phyloP scores from a whole-genome alignment of 176 grass and related monocot species.

The Dendrocalamus sinicus region DNA sequence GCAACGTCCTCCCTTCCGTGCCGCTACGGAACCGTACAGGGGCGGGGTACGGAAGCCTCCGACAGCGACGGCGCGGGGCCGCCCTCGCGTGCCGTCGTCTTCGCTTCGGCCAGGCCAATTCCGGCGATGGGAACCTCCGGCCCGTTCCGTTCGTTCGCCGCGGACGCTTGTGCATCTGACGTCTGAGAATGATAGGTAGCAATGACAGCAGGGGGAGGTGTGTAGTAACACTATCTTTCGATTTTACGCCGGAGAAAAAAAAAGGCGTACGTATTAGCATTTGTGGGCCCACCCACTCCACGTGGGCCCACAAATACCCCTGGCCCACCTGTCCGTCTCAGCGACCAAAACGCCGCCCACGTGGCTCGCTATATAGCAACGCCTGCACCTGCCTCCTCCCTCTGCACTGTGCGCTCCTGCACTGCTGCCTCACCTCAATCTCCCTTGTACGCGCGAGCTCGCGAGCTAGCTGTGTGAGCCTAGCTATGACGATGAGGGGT shows the following conservation, averaged over 20 bases:
- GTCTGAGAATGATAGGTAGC: not conserved
- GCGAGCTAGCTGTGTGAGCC: not conserved
- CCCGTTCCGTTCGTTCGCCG: not conserved
- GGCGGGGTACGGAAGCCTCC: conserved; percentile 53
- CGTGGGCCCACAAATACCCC: fast-evolving
- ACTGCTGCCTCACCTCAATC: not conserved
- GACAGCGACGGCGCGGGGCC: conserved; percentile 18
- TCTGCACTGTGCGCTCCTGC: not conserved
- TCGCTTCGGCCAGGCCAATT: not conserved
- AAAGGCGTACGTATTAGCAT: no score
- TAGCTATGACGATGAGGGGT: conserved; percentile 49
- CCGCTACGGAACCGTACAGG: conserved; percentile 63
- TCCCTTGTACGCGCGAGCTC: not conserved
- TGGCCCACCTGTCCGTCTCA: not conserved
- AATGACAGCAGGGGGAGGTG: no score
- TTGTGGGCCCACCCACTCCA: not conserved
- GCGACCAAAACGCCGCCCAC: fast-evolving
- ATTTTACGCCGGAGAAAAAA: no score
- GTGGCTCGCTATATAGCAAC: conserved; percentile 43
- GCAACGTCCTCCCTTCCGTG: conserved; percentile 17
- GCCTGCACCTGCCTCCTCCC: not conserved
- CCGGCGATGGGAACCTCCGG: conserved; percentile 8
- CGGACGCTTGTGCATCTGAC: not conserved
- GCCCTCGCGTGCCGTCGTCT: conserved; percentile 32
- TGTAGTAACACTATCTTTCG: no score